Percentiles rank a stretch among this genome's conserved stretches.
phyloP scores from a whole-genome alignment of 2,329 filamentous ascomycete genomes.

The Ophiostoma sp. region DNA sequence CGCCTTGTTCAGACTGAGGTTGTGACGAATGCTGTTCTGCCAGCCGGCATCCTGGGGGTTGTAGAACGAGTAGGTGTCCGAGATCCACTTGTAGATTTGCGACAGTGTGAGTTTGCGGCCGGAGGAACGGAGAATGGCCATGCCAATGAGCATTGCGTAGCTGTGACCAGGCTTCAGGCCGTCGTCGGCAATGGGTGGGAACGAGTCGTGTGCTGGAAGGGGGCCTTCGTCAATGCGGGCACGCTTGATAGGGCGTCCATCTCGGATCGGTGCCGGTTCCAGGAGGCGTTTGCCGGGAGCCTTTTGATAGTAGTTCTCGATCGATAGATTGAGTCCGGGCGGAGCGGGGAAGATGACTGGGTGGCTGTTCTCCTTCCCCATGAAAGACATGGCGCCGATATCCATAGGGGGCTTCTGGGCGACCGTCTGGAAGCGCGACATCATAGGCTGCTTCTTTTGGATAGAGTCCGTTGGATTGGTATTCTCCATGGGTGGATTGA shows the following conservation, averaged over 20 bases:
- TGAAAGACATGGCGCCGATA: constrained; percentile 31
- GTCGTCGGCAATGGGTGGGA: constrained; percentile 76
- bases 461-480: constrained; percentile 60
- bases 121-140: constrained; percentile 87
- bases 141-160: constrained; percentile 91
- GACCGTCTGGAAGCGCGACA: constrained; percentile 55
- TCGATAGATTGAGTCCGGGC: constrained; percentile 44
- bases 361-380: constrained; percentile 53
- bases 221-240: constrained; percentile 52
- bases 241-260: constrained; percentile 64
- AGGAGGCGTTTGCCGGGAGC: constrained; percentile 57
- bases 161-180: constrained; percentile 85
- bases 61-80: constrained; percentile 89
- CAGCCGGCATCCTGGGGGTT: constrained; percentile 78
- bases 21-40: constrained; percentile 99
- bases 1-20: constrained; percentile 92
- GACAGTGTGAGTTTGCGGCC: constrained; percentile 79
- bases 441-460: constrained; percentile 57
- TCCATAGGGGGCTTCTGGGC: constrained; percentile 50
- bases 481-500: constrained; percentile 58
- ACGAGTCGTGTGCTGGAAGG: constrained; percentile 69
- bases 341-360: constrained; percentile 48
- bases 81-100: constrained; percentile 99
- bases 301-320: constrained; percentile 52
- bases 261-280: constrained; percentile 68